Percentiles rank a stretch among this genome's conserved stretches.
These are phyloP conservation scores for Cynara cardunculus DNA, from an alignment of 129 eudicot species.

Conservation along the genomic window DNA sequence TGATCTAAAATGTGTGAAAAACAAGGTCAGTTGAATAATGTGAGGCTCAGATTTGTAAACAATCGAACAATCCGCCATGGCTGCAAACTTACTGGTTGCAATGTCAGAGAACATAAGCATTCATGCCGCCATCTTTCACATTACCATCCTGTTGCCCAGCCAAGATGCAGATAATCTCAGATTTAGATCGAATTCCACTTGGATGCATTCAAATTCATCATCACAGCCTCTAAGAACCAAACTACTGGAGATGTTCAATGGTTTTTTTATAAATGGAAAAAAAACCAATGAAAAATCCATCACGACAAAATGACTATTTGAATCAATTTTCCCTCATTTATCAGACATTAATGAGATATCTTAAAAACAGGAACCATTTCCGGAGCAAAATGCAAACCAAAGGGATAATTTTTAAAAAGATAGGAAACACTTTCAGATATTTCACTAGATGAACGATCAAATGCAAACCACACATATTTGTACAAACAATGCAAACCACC, in stretches of 20 bases:
- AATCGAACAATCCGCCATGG: neutral
- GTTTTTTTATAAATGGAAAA: neutral
- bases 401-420: too few species aligned
- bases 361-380: too few species aligned
- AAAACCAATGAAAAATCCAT: too few species aligned
- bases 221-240: neutral
- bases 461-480: too few species aligned
- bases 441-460: too few species aligned
- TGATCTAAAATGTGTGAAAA: too few species aligned
- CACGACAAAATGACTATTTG: too few species aligned
- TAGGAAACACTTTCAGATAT: too few species aligned
- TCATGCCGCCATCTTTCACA: neutral
- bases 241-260: neutral
- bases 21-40: neutral
- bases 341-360: too few species aligned
- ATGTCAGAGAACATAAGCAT: neutral
- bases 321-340: too few species aligned
- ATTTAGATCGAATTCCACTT: neutral
- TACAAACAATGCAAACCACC: too few species aligned
- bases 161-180: neutral
- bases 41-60: neutral
- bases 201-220: neutral
- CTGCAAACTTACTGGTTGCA: neutral
- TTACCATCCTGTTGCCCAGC: neutral
- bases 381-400: too few species aligned